phyloP scores from a whole-genome alignment of 495 filamentous ascomycete genomes.

The Neurospora sp. region DNA sequence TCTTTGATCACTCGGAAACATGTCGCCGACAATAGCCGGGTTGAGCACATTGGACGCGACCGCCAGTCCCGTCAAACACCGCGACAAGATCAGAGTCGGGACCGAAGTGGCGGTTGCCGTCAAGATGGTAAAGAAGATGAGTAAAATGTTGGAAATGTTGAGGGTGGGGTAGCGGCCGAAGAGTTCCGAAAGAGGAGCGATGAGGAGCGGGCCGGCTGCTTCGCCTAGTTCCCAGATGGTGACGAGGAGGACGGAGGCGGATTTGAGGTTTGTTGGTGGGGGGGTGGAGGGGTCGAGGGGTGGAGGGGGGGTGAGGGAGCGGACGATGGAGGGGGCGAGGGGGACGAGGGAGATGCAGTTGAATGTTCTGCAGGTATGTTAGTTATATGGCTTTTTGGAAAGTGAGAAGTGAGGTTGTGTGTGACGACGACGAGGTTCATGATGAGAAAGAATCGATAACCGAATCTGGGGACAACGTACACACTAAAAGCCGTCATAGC shows the following conservation, averaged over 20 bases:
- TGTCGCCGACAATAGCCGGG: constrained; percentile 50
- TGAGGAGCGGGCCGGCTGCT: constrained; percentile 47
- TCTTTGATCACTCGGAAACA: constrained; percentile 39
- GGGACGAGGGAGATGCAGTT: constrained; percentile 48
- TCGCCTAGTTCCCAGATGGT: constrained; percentile 50
- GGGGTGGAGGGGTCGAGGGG: constrained; percentile 16
- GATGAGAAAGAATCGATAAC: no score
- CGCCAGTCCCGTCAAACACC: constrained; percentile 41
- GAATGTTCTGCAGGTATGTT: constrained; percentile 30
- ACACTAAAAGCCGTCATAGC: constrained; percentile 45
- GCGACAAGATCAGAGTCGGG: constrained; percentile 33
- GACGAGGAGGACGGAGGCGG: constrained; percentile 42
- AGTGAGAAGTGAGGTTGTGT: no score
- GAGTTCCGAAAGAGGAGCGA: constrained; percentile 48
- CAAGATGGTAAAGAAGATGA: constrained; percentile 35
- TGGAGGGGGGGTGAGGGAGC: constrained; percentile 31
- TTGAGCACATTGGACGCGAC: constrained; percentile 46
- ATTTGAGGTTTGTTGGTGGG: constrained; percentile 6
- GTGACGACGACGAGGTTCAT: no score
- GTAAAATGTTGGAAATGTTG: constrained; percentile 41
- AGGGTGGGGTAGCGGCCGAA: constrained; percentile 45
- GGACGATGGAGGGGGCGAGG: constrained; percentile 38
- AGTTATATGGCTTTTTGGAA: background rate
- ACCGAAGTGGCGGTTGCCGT: constrained; percentile 33
- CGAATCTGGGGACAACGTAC: constrained; percentile 13